Evolutionary conservation across 1,284 basidiomycete genomes (phyloP).

Genomic region (Gymnopus androsaceus): DNA sequence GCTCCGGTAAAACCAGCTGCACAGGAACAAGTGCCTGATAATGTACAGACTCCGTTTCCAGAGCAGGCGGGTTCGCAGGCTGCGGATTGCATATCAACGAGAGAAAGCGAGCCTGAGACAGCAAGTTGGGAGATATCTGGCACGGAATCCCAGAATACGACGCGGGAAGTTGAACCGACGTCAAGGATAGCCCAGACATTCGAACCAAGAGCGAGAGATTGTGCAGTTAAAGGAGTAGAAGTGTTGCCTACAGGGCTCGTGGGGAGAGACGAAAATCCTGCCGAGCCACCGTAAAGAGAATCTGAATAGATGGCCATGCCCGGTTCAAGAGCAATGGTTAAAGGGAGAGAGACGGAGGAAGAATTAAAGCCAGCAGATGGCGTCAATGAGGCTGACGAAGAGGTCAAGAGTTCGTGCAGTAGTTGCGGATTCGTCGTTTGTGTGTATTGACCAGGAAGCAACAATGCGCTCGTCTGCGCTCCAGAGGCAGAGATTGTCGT

Average conservation of each 20-base stretch:
- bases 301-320: slow-evolving; percentile 64
- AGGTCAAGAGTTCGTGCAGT: slow-evolving; percentile 64
- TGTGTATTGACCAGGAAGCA: slow-evolving; percentile 76
- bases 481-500: slow-evolving; percentile 59
- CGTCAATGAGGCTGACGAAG: slow-evolving; percentile 57
- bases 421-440: slow-evolving; percentile 69
- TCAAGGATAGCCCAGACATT: slow-evolving; percentile 69
- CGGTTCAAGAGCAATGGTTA: slow-evolving; percentile 64
- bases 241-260: slow-evolving; percentile 54
- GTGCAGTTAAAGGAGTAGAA: slow-evolving; percentile 52
- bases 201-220: slow-evolving; percentile 62
- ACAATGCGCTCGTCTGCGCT: slow-evolving; percentile 51
- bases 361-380: slow-evolving; percentile 66
- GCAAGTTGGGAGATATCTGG: slow-evolving; percentile 75
- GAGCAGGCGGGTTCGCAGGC: slow-evolving; percentile 74
- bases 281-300: slow-evolving; percentile 62
- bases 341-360: slow-evolving; percentile 55
- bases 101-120: slow-evolving; percentile 47
- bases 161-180: slow-evolving; percentile 49
- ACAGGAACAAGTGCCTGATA: slow-evolving; percentile 70
- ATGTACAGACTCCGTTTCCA: slow-evolving; percentile 66
- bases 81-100: slow-evolving; percentile 68
- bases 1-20: slow-evolving; percentile 71
- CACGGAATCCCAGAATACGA: slow-evolving; percentile 76
- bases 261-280: slow-evolving; percentile 46